These are phyloP conservation scores for Phialocephala sp. DNA, from an alignment of 2,329 filamentous ascomycete genomes.

Conservation along the genomic window DNA sequence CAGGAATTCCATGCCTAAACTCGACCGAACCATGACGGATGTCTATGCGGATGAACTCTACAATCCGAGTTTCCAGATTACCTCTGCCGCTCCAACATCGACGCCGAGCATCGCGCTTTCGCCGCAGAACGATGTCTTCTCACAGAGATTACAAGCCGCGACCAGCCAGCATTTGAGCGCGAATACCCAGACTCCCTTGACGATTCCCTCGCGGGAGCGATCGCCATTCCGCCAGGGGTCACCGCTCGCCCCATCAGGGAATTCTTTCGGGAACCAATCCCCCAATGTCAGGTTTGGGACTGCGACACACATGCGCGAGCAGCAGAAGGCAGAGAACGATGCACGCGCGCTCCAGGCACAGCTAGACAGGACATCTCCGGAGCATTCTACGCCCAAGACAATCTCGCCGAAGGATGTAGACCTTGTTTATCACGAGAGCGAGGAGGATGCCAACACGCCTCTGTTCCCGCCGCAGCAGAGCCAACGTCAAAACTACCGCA, in stretches of 20 bases:
- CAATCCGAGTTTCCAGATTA: conserved; percentile 69
- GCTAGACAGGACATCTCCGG: conserved; percentile 45
- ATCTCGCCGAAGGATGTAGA: conserved; percentile 95
- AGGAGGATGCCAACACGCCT: conserved; percentile 72
- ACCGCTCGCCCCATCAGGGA: conserved; percentile 56
- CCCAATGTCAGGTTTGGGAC: conserved; percentile 54
- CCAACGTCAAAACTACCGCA: conserved; percentile 48
- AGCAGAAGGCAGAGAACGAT: conserved; percentile 65
- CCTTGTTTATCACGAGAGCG: conserved; percentile 80
- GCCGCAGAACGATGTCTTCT: conserved; percentile 66
- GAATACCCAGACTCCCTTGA: conserved; percentile 54
- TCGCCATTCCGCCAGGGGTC: conserved; percentile 84
- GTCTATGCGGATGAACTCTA: conserved; percentile 85
- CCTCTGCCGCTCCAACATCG: conserved; percentile 59
- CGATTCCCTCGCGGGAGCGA: conserved; percentile 61
- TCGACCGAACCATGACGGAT: conserved; percentile 86
- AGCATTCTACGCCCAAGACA: conserved; percentile 70
- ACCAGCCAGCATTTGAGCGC: conserved; percentile 75
- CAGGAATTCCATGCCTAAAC: conserved; percentile 72
- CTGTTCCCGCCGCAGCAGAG: conserved; percentile 66
- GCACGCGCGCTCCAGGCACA: conserved; percentile 49
- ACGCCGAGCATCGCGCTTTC: conserved; percentile 53
- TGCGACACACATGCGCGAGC: conserved; percentile 64
- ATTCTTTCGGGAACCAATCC: conserved; percentile 45
- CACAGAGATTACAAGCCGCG: conserved; percentile 77